Percentiles rank a stretch among this genome's conserved stretches.
phyloP scores from a whole-genome alignment of 495 filamentous ascomycete genomes.

The Penicillium subrubescens region DNA sequence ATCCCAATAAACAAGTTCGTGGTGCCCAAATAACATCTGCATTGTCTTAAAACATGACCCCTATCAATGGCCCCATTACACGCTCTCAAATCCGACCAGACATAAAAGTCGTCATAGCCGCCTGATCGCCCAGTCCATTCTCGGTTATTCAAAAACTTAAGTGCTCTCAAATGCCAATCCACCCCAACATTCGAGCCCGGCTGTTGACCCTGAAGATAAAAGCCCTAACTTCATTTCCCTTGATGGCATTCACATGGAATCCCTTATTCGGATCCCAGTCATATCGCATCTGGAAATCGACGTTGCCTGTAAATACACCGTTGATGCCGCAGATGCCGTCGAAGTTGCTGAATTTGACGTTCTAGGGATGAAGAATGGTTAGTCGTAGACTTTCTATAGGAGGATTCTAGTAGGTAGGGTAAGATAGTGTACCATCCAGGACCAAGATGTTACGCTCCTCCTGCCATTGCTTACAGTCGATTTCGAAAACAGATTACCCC shows the following conservation, averaged over 20 bases:
- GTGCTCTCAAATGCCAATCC: background rate
- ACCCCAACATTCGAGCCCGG: background rate
- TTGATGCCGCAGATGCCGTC: background rate
- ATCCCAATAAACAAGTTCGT: background rate
- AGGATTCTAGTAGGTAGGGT: background rate
- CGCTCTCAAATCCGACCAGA: background rate
- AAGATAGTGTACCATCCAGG: background rate
- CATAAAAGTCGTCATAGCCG: background rate
- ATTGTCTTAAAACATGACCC: background rate
- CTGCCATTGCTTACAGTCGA: background rate
- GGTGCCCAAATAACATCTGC: background rate
- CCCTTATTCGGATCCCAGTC: slow-evolving; percentile 6
- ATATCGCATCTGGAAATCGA: slow-evolving; percentile 1
- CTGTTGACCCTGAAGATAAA: background rate
- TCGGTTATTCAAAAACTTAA: background rate
- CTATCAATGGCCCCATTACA: background rate
- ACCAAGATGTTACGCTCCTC: background rate
- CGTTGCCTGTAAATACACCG: background rate
- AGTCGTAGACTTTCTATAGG: background rate
- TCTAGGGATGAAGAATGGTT: background rate
- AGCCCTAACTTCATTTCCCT: slow-evolving; percentile 1
- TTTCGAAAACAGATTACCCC: no score
- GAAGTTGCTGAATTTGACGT: background rate
- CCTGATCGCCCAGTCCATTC: background rate
- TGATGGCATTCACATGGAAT: background rate